Evolutionary conservation across 2,329 filamentous ascomycete genomes (phyloP), one percentile per base, ranked within the genome.

Genomic region (Pyricularia pennisetigena): DNA sequence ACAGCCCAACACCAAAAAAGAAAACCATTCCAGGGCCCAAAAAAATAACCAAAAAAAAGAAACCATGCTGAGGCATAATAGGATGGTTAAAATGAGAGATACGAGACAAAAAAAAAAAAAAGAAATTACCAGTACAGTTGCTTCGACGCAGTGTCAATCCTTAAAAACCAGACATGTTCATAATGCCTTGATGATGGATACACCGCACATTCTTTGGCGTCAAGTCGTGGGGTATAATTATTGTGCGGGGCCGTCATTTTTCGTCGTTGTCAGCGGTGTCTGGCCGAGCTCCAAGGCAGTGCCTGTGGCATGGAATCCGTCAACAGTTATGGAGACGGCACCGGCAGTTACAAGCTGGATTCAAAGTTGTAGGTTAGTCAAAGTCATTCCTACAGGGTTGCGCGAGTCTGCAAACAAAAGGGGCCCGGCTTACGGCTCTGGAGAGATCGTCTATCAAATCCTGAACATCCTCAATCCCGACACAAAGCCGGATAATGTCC

Each of bases 381-480:
- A 23, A 7, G 32, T 10, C 26, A 28, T 61, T 16, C 3, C 8
- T 23, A 32, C 28, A 7, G 20, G 30, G 16, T 30, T 64, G 26
- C 0, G 23, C 4, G 4, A 32, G 4, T 20, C n/a, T 4, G 20
- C 20, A 30, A 35, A 65, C 10, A 29, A 49, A 24, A 7, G 30
- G 10, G 16, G 29, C n/a, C 10, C n/a, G 23, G 14, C 92, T 85
- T 88, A 96, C 93, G 73, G 95, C 95, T 73, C 93, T 88, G 70
- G 89, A 91, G 69, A 99, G 81, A 79, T 99, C 95, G 75, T 98
- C 94, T 75, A 98, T 92, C 74, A 99, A 78, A 81, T 99, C 95
- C 73, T 93, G 87, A 3, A 85, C 87, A 78, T 99, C 95, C 78
- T 99, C 95, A 74, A 99, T 99, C 64, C 95, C 95, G 63, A 99